Conservation (phyloP, 768 basidiomycete genomes). For the Kwoniella europaea region DNA sequence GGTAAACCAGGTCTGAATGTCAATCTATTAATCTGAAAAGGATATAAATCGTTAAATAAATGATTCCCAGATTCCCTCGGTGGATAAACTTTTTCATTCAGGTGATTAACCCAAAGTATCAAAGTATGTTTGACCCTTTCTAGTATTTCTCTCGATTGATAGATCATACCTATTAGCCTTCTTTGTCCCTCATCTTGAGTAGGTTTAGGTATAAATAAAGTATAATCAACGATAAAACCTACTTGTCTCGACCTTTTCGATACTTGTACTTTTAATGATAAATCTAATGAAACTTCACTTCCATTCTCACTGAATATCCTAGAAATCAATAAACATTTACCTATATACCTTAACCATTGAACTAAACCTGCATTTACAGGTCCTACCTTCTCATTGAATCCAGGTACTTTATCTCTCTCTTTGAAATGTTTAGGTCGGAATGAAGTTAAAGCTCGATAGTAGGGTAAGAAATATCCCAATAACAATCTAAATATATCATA, state of each 20-base stretch:
- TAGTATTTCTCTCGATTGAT: neutral
- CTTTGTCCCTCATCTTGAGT: neutral
- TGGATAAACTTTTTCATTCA: slow-evolving; percentile 8
- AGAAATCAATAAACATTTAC: slow-evolving; percentile 10
- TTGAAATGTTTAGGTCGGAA: neutral
- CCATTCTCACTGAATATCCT: slow-evolving; percentile 11
- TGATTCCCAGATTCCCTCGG: neutral
- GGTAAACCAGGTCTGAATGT: slow-evolving; percentile 11
- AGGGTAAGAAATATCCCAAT: slow-evolving; percentile 11
- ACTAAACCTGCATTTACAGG: neutral
- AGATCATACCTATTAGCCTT: neutral
- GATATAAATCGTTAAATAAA: neutral
- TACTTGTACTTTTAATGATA: neutral
- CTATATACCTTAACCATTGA: slow-evolving; percentile 16
- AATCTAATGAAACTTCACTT: neutral
- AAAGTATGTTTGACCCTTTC: neutral
- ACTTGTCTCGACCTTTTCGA: neutral
- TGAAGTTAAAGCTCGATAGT: neutral
- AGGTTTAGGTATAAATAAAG: slow-evolving; percentile 14
- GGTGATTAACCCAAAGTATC: slow-evolving; percentile 8
- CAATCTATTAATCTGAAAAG: slow-evolving; percentile 2
- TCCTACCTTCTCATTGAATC: neutral
- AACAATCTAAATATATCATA: neutral
- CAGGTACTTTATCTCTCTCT: neutral
- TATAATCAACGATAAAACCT: slow-evolving; percentile 15